Percentiles rank a stretch among this genome's conserved stretches.
phyloP scores from a whole-genome alignment of 306 rosid species.

The Morella rubra region DNA sequence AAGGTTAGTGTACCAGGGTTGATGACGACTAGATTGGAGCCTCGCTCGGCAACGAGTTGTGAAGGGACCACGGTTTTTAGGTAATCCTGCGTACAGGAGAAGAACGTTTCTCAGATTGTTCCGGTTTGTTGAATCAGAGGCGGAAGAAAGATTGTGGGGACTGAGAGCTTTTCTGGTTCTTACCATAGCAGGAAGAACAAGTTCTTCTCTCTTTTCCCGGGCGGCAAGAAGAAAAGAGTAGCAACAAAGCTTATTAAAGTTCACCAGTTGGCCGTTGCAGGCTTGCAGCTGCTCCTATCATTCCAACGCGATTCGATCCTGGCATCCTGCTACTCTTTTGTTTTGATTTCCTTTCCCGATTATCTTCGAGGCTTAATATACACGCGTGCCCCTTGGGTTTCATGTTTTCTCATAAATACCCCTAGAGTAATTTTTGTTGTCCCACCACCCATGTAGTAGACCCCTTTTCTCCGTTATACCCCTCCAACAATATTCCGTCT shows the following conservation, averaged over 20 bases:
- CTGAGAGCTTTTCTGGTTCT: neutral
- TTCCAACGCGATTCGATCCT: neutral
- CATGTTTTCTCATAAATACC: too few relatives aligned
- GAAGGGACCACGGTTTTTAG: conserved; percentile 91
- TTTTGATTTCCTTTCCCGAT: neutral
- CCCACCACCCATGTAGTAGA: too few relatives aligned
- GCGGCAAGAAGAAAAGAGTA: too few relatives aligned
- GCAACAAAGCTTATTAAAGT: neutral
- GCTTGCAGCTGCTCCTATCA: neutral
- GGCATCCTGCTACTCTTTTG: neutral
- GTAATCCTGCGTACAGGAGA: conserved; percentile 63
- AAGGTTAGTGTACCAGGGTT: conserved; percentile 69
- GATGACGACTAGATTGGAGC: conserved; percentile 85
- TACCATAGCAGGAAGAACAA: conserved; percentile 17
- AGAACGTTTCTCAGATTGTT: neutral
- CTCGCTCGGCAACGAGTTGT: conserved; percentile 77
- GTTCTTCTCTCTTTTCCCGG: too few relatives aligned
- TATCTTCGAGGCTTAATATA: too few relatives aligned
- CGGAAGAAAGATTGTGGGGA: neutral
- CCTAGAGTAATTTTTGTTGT: too few relatives aligned
- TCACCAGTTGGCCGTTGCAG: neutral
- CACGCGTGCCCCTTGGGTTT: too few relatives aligned
- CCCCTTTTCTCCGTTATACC: too few relatives aligned
- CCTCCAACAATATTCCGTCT: too few relatives aligned
- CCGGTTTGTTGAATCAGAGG: neutral